Conservation (phyloP, 73 alveolate species). For the Paraurostyla sp. region DNA sequence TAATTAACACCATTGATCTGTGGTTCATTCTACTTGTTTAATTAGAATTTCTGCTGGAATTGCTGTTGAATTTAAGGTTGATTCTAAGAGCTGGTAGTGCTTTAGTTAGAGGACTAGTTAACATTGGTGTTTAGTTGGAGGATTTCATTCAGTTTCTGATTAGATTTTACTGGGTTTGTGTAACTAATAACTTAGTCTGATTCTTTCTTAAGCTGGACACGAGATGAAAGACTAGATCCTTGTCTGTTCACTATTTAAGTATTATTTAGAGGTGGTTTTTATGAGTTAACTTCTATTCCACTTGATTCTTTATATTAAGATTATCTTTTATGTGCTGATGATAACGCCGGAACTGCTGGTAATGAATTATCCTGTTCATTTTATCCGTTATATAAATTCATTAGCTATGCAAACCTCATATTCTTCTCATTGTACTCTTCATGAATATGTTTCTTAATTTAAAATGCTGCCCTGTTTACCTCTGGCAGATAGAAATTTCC, state of each 20-base stretch:
- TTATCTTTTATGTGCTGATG: not conserved
- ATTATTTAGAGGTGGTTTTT: not conserved
- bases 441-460: conserved; percentile 17
- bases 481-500: conserved; percentile 15
- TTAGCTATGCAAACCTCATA: not conserved
- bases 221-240: too few relatives aligned
- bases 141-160: too few relatives aligned
- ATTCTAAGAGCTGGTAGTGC: too few relatives aligned
- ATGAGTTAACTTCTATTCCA: not conserved
- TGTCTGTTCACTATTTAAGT: too few relatives aligned
- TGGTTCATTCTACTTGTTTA: not conserved
- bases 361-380: conserved; percentile 19
- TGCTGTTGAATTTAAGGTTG: not conserved
- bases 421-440: conserved; percentile 13
- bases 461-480: not conserved
- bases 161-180: too few relatives aligned
- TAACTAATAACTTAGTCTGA: too few relatives aligned
- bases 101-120: too few relatives aligned
- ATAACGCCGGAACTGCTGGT: conserved; percentile 57
- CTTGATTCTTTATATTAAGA: not conserved
- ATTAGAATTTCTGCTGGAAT: not conserved
- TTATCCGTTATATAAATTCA: not conserved
- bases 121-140: too few relatives aligned
- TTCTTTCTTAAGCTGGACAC: too few relatives aligned
- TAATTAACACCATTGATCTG: conserved; percentile 35